phyloP scores from a whole-genome alignment of 139 green algal species.

The Diplosphaera chodatii region DNA sequence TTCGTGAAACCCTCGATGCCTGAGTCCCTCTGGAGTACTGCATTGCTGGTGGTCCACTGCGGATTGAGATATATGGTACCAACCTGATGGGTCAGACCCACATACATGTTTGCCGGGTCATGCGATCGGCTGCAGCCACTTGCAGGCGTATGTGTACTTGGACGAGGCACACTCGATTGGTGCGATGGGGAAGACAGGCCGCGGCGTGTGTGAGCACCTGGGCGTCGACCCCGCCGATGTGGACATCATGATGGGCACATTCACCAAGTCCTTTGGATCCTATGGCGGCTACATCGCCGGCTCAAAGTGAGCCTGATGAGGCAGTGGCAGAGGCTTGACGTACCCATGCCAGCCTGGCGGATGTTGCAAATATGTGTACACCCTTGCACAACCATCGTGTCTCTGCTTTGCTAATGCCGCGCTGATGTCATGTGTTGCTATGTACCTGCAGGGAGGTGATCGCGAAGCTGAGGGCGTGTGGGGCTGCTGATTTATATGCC shows the following conservation, averaged over 20 bases:
- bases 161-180: slow-evolving; percentile 98
- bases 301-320: slow-evolving; percentile 6
- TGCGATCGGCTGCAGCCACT: too few species aligned
- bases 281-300: slow-evolving; percentile 91
- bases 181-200: slow-evolving; percentile 73
- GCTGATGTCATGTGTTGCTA: too few species aligned
- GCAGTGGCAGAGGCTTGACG: too few species aligned
- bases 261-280: slow-evolving; percentile 98
- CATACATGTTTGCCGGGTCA: too few species aligned
- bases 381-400: too few species aligned
- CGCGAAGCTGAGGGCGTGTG: slow-evolving; percentile 47
- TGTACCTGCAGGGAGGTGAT: slow-evolving; percentile 55
- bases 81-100: too few species aligned
- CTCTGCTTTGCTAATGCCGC: too few species aligned
- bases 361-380: too few species aligned
- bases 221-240: slow-evolving; percentile 79
- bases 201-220: slow-evolving; percentile 80
- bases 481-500: slow-evolving; percentile 78
- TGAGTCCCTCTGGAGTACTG: too few species aligned
- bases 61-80: too few species aligned
- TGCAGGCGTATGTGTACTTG: slow-evolving; percentile 91
- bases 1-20: too few species aligned
- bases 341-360: neutral
- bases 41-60: too few species aligned
- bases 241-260: slow-evolving; percentile 99